These are phyloP conservation scores for Decorospora gaudefroyi DNA, from an alignment of 2,329 filamentous ascomycete genomes.

Conservation along the genomic window DNA sequence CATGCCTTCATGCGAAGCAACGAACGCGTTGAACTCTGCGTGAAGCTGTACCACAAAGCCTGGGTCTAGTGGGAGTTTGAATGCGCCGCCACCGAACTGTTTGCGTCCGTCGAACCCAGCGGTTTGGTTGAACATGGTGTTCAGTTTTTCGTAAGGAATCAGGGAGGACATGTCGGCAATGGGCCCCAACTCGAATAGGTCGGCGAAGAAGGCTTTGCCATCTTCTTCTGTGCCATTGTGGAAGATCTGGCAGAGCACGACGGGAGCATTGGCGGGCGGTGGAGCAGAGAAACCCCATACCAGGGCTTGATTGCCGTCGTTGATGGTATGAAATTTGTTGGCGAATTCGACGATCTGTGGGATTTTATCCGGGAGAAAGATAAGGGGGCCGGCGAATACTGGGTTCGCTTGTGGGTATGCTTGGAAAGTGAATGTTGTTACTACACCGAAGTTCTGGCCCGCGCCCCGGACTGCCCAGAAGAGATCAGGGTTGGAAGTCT, in stretches of 20 bases:
- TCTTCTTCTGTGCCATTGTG: constrained; percentile 44
- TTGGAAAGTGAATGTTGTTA: constrained; percentile 51
- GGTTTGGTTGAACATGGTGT: constrained; percentile 38
- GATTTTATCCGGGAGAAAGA: constrained; percentile 42
- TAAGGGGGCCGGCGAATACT: constrained; percentile 45
- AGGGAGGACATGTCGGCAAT: constrained; percentile 28
- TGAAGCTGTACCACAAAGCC: constrained; percentile 32
- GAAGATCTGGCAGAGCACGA: constrained; percentile 39
- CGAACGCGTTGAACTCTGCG: constrained; percentile 34
- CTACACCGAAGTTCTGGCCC: constrained; percentile 45
- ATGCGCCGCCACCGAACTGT: constrained; percentile 45
- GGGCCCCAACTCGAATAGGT: constrained; percentile 36
- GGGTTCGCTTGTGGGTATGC: constrained; percentile 37
- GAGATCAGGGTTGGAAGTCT: constrained; percentile 33
- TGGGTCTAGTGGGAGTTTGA: constrained; percentile 39
- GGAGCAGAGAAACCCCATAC: constrained; percentile 35
- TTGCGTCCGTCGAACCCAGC: constrained; percentile 46
- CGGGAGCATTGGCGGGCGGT: constrained; percentile 37
- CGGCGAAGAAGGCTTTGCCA: constrained; percentile 31
- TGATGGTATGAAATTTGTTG: constrained; percentile 37
- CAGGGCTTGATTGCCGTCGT: constrained; percentile 38
- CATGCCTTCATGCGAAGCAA: constrained; percentile 29
- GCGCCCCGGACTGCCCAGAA: constrained; percentile 50
- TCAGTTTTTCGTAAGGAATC: constrained; percentile 44
- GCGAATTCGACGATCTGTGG: constrained; percentile 34